Percentiles rank a stretch among this genome's conserved stretches.
phyloP scores from a whole-genome alignment of 495 filamentous ascomycete genomes.

The Schizothecium vesticola region DNA sequence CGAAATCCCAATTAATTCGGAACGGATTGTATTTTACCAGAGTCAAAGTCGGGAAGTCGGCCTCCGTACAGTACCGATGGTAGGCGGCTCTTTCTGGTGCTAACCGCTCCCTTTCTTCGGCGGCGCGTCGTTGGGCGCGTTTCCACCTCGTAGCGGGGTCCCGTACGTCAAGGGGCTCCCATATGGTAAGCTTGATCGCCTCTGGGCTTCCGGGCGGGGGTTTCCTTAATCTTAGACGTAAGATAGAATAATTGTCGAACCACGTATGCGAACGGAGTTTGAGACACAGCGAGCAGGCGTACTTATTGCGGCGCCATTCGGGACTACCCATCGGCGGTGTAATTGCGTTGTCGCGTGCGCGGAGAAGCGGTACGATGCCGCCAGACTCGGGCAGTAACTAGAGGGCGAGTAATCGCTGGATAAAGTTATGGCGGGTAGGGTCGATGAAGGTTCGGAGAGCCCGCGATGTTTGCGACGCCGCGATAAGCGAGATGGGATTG shows the following conservation, averaged over 20 bases:
- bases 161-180: slow-evolving; percentile 8
- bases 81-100: not conserved
- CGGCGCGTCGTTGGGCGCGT: slow-evolving; percentile 1
- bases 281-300: slow-evolving; percentile 25
- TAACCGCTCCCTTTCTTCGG: not conserved
- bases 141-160: not conserved
- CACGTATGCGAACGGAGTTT: slow-evolving; percentile 20
- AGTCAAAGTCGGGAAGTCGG: not conserved
- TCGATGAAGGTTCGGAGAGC: slow-evolving; percentile 2
- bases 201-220: slow-evolving; percentile 19
- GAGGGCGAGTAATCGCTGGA: slow-evolving; percentile 21
- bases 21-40: not conserved
- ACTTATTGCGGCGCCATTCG: slow-evolving; percentile 17
- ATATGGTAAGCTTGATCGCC: slow-evolving; percentile 16
- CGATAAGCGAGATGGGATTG: slow-evolving; percentile 18
- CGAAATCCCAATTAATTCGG: not conserved
- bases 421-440: slow-evolving; percentile 12
- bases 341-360: not conserved
- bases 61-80: not conserved
- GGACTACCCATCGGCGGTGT: slow-evolving; percentile 3
- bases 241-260: slow-evolving; percentile 23
- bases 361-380: slow-evolving; percentile 19
- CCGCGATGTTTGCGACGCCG: slow-evolving; percentile 14
- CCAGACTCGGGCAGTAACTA: slow-evolving; percentile 19
- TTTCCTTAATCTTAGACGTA: slow-evolving; percentile 15